phyloP scores from a whole-genome alignment of 2,329 filamentous ascomycete species.

The Leptoxyphium fumago region DNA sequence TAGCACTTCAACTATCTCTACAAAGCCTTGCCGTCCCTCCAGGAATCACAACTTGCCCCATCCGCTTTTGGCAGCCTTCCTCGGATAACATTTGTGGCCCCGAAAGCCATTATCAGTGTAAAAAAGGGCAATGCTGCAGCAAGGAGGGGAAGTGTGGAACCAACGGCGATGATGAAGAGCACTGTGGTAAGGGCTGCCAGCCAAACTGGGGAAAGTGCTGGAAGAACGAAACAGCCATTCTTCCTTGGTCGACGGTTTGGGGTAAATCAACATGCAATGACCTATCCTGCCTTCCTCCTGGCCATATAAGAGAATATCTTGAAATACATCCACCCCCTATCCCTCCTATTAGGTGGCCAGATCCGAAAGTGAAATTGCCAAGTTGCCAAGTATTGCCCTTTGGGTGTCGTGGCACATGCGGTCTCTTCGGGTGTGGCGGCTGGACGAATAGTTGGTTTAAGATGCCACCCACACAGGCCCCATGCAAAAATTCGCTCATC shows the following conservation, averaged over 20 bases:
- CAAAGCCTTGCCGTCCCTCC: conserved; percentile 1
- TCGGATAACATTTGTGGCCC: conserved; percentile 4
- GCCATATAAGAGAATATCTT: too few relatives aligned
- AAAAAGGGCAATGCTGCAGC: conserved; percentile 6
- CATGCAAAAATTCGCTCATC: conserved; percentile 1
- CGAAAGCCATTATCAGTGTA: conserved; percentile 5
- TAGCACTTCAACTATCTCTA: neutral
- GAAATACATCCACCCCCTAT: neutral
- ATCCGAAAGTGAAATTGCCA: neutral
- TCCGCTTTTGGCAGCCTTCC: conserved; percentile 1
- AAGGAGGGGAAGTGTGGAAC: conserved; percentile 6
- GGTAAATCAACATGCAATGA: neutral
- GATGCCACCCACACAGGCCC: neutral
- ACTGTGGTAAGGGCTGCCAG: conserved; percentile 6
- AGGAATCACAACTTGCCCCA: conserved; percentile 2
- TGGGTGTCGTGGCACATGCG: conserved; percentile 1
- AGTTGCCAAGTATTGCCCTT: neutral
- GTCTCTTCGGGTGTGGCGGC: conserved; percentile 4
- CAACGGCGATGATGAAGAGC: conserved; percentile 1
- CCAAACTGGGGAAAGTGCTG: conserved; percentile 7
- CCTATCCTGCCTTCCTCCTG: conserved; percentile 1
- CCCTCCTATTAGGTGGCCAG: conserved; percentile 1
- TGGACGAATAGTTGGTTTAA: conserved; percentile 5
- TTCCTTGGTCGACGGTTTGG: conserved; percentile 2
- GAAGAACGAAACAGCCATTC: conserved; percentile 4